Conservation (phyloP, 2,329 filamentous ascomycete species). For the Epichloe baconii region DNA sequence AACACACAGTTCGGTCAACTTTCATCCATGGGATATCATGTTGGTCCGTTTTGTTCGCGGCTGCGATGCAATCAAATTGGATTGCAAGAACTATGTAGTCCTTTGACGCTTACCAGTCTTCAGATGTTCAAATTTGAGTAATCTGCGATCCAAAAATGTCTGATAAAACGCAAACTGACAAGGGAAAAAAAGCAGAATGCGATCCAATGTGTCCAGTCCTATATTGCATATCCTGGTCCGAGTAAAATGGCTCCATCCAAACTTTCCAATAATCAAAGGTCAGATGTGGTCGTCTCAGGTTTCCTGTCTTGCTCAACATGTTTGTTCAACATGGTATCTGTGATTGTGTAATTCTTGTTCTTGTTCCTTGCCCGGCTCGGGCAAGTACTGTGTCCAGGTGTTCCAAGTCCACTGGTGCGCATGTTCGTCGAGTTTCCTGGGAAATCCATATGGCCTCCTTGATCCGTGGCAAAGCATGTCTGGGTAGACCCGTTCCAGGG, state of each 20-base stretch:
- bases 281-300: background rate
- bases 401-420: background rate
- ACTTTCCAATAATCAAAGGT: background rate
- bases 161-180: background rate
- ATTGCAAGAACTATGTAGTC: conserved; percentile 10
- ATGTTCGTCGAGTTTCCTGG: background rate
- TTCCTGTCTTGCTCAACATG: conserved; percentile 4
- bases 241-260: background rate
- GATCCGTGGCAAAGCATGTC: background rate
- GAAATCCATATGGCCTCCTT: background rate
- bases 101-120: conserved; percentile 8
- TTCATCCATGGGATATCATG: background rate
- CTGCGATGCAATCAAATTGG: conserved; percentile 13
- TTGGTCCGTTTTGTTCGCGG: conserved; percentile 7
- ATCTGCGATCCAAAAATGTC: background rate
- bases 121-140: background rate
- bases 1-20: too few species aligned
- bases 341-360: background rate
- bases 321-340: background rate
- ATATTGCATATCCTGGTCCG: background rate
- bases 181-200: background rate
- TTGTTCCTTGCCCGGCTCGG: conserved; percentile 6
- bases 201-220: background rate
- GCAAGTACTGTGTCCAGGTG: conserved; percentile 7
- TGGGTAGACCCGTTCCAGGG: background rate